Percentiles rank a stretch among this genome's conserved stretches.
Conservation (phyloP, 2,329 filamentous ascomycete genomes). For the Colletotrichum cordylinicola region DNA sequence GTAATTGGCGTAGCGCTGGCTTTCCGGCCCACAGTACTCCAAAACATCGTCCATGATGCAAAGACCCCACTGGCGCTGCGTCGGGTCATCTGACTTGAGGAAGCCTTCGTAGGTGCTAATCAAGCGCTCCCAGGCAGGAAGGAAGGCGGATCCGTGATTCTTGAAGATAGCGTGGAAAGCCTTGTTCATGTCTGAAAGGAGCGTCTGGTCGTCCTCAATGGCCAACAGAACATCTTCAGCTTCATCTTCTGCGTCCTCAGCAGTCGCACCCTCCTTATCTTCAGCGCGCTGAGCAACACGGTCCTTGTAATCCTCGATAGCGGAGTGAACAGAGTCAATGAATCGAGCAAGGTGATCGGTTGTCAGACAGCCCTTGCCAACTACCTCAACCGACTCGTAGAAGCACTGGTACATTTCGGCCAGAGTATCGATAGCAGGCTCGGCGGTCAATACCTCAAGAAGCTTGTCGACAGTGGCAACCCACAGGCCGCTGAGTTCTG, state of each 20-base stretch:
- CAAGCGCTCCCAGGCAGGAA: constrained; percentile 86
- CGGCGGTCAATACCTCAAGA: constrained; percentile 89
- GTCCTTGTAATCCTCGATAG: constrained; percentile 90
- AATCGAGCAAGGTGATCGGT: constrained; percentile 83
- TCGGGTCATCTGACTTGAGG: constrained; percentile 80
- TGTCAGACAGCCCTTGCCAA: constrained; percentile 83
- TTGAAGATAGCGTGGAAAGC: constrained; percentile 99
- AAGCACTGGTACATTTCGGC: constrained; percentile 99
- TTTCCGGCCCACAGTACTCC: constrained; percentile 92
- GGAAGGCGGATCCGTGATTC: constrained; percentile 85
- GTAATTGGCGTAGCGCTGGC: constrained; percentile 83
- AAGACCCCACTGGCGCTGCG: constrained; percentile 96
- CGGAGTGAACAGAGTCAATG: constrained; percentile 83
- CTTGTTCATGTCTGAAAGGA: constrained; percentile 99
- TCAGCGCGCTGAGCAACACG: constrained; percentile 85
- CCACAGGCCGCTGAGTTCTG: constrained; percentile 85
- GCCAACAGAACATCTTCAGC: constrained; percentile 87
- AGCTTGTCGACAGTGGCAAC: constrained; percentile 85
- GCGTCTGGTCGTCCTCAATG: constrained; percentile 95
- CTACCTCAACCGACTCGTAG: constrained; percentile 95
- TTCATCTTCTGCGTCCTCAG: constrained; percentile 89
- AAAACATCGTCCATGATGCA: constrained; percentile 99
- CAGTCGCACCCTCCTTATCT: constrained; percentile 74
- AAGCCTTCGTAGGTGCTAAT: constrained; percentile 87
- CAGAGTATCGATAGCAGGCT: constrained; percentile 93